Evolutionary conservation across 306 rosid genomes (phyloP).

Genomic region (Chamaecrista fasciculata): DNA sequence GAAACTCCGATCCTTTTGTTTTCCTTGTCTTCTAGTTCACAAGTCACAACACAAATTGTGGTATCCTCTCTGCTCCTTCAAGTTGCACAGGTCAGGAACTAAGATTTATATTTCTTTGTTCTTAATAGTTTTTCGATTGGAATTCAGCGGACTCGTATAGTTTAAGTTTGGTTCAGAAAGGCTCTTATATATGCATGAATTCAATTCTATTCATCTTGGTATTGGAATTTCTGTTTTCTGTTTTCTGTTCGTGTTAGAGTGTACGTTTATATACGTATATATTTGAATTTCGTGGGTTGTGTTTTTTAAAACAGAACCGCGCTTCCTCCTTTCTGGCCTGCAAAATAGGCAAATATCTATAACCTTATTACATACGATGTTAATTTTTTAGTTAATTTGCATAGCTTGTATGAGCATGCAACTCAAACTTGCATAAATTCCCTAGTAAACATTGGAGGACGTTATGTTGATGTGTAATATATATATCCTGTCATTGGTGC

Average conservation of each 20-base stretch:
- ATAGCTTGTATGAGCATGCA: constrained; percentile 8
- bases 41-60: constrained; percentile 4
- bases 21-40: constrained; percentile 21
- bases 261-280: too few relatives aligned
- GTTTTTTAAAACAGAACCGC: not conserved
- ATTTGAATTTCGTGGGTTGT: not conserved
- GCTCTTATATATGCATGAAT: too few relatives aligned
- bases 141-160: constrained; percentile 12
- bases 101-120: not conserved
- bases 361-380: not conserved
- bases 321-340: not conserved
- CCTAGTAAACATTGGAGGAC: not conserved
- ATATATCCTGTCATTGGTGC: not conserved
- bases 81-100: constrained; percentile 37
- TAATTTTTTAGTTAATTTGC: constrained; percentile 18
- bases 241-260: too few relatives aligned
- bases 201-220: constrained; percentile 19
- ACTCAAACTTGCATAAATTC: not conserved
- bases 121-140: not conserved
- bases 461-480: not conserved
- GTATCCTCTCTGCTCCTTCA: constrained; percentile 21
- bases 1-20: constrained; percentile 6
- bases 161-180: constrained; percentile 16
- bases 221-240: not conserved
- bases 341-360: not conserved